Percentiles rank a stretch among this genome's conserved stretches.
These are phyloP conservation scores for Evansstolkia leycettana DNA, from an alignment of 495 filamentous ascomycete species.

Conservation along the genomic window DNA sequence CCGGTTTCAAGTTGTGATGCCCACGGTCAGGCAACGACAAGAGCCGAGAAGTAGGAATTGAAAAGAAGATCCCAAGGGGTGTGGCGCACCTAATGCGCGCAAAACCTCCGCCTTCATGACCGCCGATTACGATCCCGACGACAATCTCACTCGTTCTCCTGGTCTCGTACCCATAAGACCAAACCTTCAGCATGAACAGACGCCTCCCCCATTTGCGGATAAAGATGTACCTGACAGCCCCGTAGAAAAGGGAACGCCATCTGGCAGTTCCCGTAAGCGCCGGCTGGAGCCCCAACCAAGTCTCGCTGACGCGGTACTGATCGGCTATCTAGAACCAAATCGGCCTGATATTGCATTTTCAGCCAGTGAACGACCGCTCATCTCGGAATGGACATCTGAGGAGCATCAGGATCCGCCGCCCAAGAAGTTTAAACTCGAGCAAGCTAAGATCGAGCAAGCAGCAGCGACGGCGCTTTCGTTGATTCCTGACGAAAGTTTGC, in stretches of 20 bases:
- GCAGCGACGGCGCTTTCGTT: not conserved
- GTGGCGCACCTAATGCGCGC: conserved; percentile 24
- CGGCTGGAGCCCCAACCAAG: conserved; percentile 21
- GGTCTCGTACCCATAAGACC: conserved; percentile 9
- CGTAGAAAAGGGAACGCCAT: conserved; percentile 14
- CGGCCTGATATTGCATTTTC: conserved; percentile 30
- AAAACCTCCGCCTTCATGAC: conserved; percentile 26
- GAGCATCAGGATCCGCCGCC: conserved; percentile 1
- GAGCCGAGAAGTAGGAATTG: no score
- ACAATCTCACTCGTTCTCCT: conserved; percentile 9
- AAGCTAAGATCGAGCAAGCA: no score
- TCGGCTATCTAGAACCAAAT: conserved; percentile 32
- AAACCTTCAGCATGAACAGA: conserved; percentile 13
- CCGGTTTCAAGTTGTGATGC: no score
- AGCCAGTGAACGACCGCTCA: conserved; percentile 1
- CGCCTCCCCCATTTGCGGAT: conserved; percentile 19
- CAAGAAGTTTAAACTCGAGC: not conserved
- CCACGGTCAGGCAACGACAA: no score
- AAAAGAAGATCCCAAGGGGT: conserved; percentile 1
- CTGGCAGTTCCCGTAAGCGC: conserved; percentile 24
- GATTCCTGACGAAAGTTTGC: no score
- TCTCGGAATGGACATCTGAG: conserved; percentile 5
- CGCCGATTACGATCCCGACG: conserved; percentile 13
- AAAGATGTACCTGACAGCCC: conserved; percentile 3
- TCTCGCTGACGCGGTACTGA: conserved; percentile 34